Conservation (phyloP, 2,329 filamentous ascomycete species). For the Verticillium klebahnii region DNA sequence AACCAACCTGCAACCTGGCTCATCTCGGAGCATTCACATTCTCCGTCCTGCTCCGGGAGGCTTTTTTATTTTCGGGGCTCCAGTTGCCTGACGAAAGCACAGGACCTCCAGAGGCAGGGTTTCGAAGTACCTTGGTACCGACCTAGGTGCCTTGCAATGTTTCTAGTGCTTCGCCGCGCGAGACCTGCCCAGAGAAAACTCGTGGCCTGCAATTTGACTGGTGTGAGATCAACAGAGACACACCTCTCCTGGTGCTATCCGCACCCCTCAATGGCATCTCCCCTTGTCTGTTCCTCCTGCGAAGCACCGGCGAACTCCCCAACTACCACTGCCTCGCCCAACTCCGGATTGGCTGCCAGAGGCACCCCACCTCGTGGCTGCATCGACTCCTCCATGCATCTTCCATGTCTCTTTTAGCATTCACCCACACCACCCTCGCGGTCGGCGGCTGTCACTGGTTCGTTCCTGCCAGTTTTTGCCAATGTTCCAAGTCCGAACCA, state of each 20-base stretch:
- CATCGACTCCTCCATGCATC: not conserved
- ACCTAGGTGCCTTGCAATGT: not conserved
- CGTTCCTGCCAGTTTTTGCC: not conserved
- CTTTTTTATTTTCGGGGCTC: not conserved
- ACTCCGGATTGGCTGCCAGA: not conserved
- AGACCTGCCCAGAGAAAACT: not conserved
- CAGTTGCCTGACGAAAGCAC: not conserved
- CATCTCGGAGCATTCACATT: not conserved
- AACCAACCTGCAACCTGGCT: not conserved
- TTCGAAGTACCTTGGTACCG: not conserved
- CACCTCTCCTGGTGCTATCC: not conserved
- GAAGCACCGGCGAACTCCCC: not conserved
- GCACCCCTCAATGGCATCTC: not conserved
- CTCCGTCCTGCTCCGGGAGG: not conserved
- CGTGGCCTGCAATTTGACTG: constrained; percentile 1
- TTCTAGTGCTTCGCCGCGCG: not conserved
- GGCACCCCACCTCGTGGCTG: not conserved
- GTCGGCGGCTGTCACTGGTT: not conserved
- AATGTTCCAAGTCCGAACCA: not conserved
- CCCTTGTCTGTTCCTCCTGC: not conserved
- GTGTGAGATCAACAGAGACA: not conserved
- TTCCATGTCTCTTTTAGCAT: not conserved
- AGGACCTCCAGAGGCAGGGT: not conserved
- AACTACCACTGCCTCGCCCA: too few species aligned
- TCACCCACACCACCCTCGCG: not conserved